These are phyloP conservation scores for Tricladium varicosporioides DNA, from an alignment of 2,329 filamentous ascomycete genomes.

Conservation along the genomic window DNA sequence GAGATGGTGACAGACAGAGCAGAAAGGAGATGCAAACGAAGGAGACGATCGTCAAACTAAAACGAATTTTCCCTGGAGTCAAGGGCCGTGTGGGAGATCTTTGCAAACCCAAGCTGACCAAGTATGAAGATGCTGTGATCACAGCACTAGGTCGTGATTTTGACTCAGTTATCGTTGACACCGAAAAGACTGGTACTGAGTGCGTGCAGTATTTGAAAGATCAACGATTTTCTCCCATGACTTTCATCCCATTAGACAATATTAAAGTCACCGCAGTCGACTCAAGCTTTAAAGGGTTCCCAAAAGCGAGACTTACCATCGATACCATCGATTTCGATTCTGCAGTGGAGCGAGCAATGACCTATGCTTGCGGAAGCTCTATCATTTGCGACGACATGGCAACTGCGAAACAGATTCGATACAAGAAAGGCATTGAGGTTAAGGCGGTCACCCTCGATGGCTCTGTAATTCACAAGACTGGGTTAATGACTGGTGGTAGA, in stretches of 20 bases:
- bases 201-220: constrained; percentile 95
- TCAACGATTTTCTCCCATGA: constrained; percentile 81
- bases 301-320: constrained; percentile 83
- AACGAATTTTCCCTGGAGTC: constrained; percentile 88
- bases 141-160: constrained; percentile 91
- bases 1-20: constrained; percentile 81
- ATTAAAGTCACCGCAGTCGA: constrained; percentile 93
- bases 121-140: constrained; percentile 89
- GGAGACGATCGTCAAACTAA: constrained; percentile 81
- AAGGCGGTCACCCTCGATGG: constrained; percentile 95
- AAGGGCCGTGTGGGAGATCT: constrained; percentile 87
- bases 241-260: constrained; percentile 94
- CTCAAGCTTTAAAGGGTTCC: constrained; percentile 84
- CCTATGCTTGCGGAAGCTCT: constrained; percentile 90
- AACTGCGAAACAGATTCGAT: constrained; percentile 87
- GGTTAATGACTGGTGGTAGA: constrained; percentile 93
- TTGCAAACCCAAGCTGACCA: constrained; percentile 95
- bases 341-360: constrained; percentile 85
- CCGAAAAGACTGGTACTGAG: constrained; percentile 88
- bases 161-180: constrained; percentile 92
- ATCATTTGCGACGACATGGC: constrained; percentile 89
- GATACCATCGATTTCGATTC: constrained; percentile 95
- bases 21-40: constrained; percentile 76
- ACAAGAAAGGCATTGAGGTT: constrained; percentile 76
- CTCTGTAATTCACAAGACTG: constrained; percentile 95